Evolutionary conservation across 139 green algal species (phyloP).

Genomic region (Chlorella ohadii): DNA sequence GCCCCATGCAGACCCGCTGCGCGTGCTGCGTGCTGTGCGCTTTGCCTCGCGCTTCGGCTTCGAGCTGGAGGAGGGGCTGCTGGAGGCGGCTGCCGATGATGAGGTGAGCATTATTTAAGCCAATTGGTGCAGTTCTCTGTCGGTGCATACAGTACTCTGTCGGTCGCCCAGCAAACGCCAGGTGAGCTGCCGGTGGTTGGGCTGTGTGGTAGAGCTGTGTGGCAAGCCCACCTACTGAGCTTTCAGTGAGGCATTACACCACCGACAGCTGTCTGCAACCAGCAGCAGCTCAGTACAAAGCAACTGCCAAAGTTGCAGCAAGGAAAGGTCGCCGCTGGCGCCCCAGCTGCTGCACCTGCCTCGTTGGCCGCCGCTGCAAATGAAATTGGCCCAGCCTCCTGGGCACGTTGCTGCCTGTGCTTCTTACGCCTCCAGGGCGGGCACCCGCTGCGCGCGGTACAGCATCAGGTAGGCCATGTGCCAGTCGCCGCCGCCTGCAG

Average conservation of each 20-base stretch:
- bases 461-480: slow-evolving; percentile 98
- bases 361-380: background rate
- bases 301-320: background rate
- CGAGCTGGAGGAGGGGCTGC: slow-evolving; percentile 78
- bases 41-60: slow-evolving; percentile 93
- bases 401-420: background rate
- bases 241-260: background rate
- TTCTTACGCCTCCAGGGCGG: slow-evolving; percentile 19
- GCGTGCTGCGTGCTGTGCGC: slow-evolving; percentile 90
- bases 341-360: background rate
- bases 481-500: slow-evolving; percentile 93
- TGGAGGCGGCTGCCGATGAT: slow-evolving; percentile 72
- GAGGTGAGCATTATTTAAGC: slow-evolving; percentile 59
- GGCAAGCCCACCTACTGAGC: background rate
- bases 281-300: background rate
- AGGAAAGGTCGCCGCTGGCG: background rate
- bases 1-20: slow-evolving; percentile 81
- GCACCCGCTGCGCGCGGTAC: slow-evolving; percentile 80
- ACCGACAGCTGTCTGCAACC: background rate
- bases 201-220: too few relatives aligned
- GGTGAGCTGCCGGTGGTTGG: too few relatives aligned
- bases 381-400: too few relatives aligned
- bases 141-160: too few relatives aligned
- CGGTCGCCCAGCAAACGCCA: too few relatives aligned
- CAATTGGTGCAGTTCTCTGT: too few relatives aligned